Evolutionary conservation across 768 basidiomycete species (phyloP).

Genomic region (Naganishia friedmannii): DNA sequence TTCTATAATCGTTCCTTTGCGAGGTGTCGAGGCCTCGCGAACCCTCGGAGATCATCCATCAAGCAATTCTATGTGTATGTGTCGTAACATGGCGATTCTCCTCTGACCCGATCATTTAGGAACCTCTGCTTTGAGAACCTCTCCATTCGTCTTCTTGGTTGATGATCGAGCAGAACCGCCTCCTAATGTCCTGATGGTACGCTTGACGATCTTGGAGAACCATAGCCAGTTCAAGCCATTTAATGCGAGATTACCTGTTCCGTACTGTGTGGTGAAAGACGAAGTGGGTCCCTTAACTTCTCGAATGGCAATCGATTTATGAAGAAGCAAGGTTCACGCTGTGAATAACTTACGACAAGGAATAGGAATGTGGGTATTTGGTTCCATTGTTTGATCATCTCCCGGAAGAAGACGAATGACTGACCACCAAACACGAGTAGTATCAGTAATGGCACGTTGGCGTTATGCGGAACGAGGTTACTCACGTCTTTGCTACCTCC

Average conservation of each 20-base stretch:
- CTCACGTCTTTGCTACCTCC: constrained; percentile 60
- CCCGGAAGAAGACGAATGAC: constrained; percentile 67
- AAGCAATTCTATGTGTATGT: no score
- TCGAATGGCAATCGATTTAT: no score
- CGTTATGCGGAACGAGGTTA: background rate
- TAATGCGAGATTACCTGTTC: constrained; percentile 63
- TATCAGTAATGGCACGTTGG: constrained; percentile 42
- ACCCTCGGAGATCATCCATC: no score
- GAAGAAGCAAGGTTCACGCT: background rate
- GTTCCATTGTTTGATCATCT: constrained; percentile 60
- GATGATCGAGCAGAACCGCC: background rate
- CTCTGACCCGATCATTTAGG: no score
- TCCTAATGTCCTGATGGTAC: constrained; percentile 34
- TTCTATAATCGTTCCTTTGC: no score
- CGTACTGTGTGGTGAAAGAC: constrained; percentile 52
- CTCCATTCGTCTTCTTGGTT: background rate
- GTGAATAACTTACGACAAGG: constrained; percentile 30
- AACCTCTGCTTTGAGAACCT: no score
- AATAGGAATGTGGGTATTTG: constrained; percentile 57
- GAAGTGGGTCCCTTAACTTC: background rate
- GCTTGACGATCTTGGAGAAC: constrained; percentile 47
- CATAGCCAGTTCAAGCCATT: constrained; percentile 67
- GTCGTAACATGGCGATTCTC: no score
- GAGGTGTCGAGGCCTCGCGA: no score
- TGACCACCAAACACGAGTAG: constrained; percentile 49